phyloP scores from a whole-genome alignment of 2,329 filamentous ascomycete genomes.

The Arthroderma uncinatum region DNA sequence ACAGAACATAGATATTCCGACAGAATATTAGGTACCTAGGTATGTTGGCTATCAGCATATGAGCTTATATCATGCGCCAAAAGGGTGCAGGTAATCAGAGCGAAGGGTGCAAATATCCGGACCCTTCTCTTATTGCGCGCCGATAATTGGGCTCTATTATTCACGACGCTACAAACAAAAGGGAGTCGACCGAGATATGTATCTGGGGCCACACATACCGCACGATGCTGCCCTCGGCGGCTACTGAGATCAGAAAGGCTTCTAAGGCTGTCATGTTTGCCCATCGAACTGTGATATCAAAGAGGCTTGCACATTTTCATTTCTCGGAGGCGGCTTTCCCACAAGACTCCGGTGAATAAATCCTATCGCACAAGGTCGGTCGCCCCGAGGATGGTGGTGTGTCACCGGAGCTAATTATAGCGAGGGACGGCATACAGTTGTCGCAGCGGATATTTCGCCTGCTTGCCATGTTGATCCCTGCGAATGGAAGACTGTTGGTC shows the following conservation, averaged over 20 bases:
- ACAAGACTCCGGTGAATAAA: neutral
- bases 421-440: neutral
- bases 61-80: too few relatives aligned
- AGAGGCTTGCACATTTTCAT: too few relatives aligned
- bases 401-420: neutral
- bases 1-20: too few relatives aligned
- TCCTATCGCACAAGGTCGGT: neutral
- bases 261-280: neutral
- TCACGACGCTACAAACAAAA: neutral
- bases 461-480: neutral
- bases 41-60: too few relatives aligned
- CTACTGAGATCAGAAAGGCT: neutral
- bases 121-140: too few relatives aligned
- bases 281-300: too few relatives aligned
- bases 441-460: neutral
- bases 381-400: neutral
- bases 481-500: neutral
- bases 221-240: neutral
- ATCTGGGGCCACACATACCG: neutral
- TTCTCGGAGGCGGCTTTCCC: too few relatives aligned
- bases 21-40: too few relatives aligned
- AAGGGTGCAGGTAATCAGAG: too few relatives aligned
- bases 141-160: too few relatives aligned
- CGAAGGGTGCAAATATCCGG: too few relatives aligned
- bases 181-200: neutral